These are phyloP conservation scores for Stachybotrys chlorohalonatus DNA, from an alignment of 2,329 filamentous ascomycete genomes.

Conservation along the genomic window DNA sequence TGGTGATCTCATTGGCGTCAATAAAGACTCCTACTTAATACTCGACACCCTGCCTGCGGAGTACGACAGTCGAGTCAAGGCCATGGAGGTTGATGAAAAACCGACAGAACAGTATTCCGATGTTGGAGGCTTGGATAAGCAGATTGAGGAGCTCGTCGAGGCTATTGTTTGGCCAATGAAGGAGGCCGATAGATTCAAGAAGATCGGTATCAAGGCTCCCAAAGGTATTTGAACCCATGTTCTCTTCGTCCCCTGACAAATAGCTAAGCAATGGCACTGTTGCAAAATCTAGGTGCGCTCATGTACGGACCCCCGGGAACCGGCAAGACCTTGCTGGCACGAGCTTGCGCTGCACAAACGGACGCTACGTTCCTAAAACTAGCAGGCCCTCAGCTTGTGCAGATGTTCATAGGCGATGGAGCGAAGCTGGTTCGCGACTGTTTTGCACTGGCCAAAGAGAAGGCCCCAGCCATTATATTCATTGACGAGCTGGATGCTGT, in stretches of 20 bases:
- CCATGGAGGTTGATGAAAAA: constrained; percentile 99
- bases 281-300: constrained; percentile 88
- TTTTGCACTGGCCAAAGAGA: constrained; percentile 96
- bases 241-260: not conserved
- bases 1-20: constrained; percentile 92
- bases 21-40: constrained; percentile 97
- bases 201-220: constrained; percentile 98
- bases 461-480: constrained; percentile 98
- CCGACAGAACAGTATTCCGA: constrained; percentile 98
- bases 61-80: constrained; percentile 97
- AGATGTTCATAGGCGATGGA: constrained; percentile 99
- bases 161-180: constrained; percentile 99
- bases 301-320: constrained; percentile 96
- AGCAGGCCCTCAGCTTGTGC: constrained; percentile 91
- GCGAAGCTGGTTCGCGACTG: constrained; percentile 96
- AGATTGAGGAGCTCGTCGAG: constrained; percentile 97
- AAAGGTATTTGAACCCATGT: constrained; percentile 57
- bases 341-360: constrained; percentile 94
- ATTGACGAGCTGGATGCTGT: constrained; percentile 97
- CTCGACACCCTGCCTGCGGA: constrained; percentile 94
- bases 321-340: constrained; percentile 83
- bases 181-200: constrained; percentile 97
- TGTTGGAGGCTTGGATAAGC: constrained; percentile 94
- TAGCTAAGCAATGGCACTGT: constrained; percentile 35
- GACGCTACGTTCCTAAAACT: constrained; percentile 98